Evolutionary conservation across 768 basidiomycete genomes (phyloP).

Genomic region (Tulasnella sp.): DNA sequence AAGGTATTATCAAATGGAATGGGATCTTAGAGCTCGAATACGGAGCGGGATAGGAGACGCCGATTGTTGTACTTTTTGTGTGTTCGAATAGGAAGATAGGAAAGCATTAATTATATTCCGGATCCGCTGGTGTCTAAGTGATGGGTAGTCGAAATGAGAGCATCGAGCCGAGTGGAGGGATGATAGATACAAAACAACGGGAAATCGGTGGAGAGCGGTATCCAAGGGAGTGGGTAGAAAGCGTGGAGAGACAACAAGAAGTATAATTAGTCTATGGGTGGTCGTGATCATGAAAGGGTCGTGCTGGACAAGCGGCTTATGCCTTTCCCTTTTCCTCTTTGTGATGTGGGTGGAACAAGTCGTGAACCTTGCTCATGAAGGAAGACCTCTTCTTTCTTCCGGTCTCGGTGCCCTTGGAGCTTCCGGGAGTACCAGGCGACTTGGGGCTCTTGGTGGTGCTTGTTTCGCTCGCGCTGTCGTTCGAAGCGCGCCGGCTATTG

Average conservation of each 20-base stretch:
- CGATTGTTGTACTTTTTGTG: neutral
- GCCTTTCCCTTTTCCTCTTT: neutral
- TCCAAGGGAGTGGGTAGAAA: neutral
- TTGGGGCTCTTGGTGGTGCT: neutral
- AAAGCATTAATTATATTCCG: neutral
- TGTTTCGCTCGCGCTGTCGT: neutral
- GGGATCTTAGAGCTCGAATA: conserved; percentile 1
- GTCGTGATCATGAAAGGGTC: neutral
- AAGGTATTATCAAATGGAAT: conserved; percentile 44
- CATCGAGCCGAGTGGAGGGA: neutral
- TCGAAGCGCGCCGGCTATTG: neutral
- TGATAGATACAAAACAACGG: neutral
- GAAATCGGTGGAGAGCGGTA: neutral
- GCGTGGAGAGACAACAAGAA: neutral
- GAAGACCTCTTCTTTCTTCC: neutral
- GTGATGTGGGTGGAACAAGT: neutral
- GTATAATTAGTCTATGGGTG: conserved; percentile 5
- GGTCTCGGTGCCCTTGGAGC: neutral
- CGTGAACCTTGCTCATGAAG: conserved; percentile 2
- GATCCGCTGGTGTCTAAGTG: too few species aligned
- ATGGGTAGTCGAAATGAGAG: neutral
- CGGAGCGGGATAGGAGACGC: neutral
- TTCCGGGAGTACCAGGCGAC: neutral
- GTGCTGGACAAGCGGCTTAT: neutral
- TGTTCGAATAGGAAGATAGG: neutral